Evolutionary conservation across 208 protist genomes (phyloP), one percentile per base, ranked within the genome.

Genomic region (Phytomonas sp.): DNA sequence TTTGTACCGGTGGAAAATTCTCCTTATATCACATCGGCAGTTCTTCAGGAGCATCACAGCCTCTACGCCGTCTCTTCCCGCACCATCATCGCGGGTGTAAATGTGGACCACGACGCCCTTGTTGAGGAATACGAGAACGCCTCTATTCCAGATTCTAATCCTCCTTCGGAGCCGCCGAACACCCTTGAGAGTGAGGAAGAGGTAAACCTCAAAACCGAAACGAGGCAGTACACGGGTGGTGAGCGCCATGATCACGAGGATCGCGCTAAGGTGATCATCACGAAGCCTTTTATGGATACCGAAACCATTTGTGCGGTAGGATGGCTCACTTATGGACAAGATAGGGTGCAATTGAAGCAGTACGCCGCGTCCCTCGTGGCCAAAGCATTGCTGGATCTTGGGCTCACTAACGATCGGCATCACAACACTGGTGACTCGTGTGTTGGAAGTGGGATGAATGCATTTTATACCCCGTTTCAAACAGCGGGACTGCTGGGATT

Each of bases 71-170:
- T 81, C n/a, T 88, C 91, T 36, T 79, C 82, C 52, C 83, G 87
- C 59, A 78, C 93, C 45, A 85, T 94, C 42, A 84, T 96, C 78
- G 88, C 88, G 52, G 91, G 91, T 74, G 87, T 96, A 26, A 96
- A 96, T 74, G 87, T 96, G 62, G 80, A 91, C 7, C 91, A 96
- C 78, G 77, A 68, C 69, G 88, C 86, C 19, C 87, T 96, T 8
- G 78, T 93, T 34, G 84, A 84, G n/a, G 82, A 87, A 75, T 96
- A 94, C 75, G 91, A 96, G 74, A 94, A 92, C 78, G 82, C 81
- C 29, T 84, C 87, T 19, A 85, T 84, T 33, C 88, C 93, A 72
- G 85, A 94, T 76, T 72, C 78, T 36, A 75, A 79, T 5, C 78
- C 78, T 30, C 56, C 34, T 59, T 70, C 77, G 12, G 67, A 78